Evolutionary conservation across 2,329 filamentous ascomycete species (phyloP).

Genomic region (Endoconidiophora laricicola): DNA sequence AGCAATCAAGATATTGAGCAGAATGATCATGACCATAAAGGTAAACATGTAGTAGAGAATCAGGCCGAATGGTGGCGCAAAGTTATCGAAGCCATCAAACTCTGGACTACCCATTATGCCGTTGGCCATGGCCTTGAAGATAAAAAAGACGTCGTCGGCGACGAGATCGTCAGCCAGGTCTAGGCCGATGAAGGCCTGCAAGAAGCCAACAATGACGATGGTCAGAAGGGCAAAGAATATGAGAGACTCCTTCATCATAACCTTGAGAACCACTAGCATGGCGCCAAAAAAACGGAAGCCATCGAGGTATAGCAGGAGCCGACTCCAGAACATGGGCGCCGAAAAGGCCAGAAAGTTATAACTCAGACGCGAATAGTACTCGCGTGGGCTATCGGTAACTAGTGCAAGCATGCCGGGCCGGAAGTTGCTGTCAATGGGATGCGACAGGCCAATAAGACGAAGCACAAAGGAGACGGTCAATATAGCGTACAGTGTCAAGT

Average conservation of each 20-base stretch:
- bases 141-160: slow-evolving; percentile 53
- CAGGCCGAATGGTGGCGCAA: slow-evolving; percentile 81
- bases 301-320: slow-evolving; percentile 82
- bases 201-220: slow-evolving; percentile 70
- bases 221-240: slow-evolving; percentile 90
- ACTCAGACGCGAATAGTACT: slow-evolving; percentile 58
- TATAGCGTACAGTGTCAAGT: slow-evolving; percentile 63
- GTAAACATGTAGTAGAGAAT: slow-evolving; percentile 97
- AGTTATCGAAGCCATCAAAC: slow-evolving; percentile 74
- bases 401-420: not conserved
- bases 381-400: slow-evolving; percentile 22
- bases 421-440: slow-evolving; percentile 27
- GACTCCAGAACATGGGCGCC: slow-evolving; percentile 93
- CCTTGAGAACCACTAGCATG: slow-evolving; percentile 92
- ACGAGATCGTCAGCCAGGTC: slow-evolving; percentile 63
- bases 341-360: slow-evolving; percentile 92
- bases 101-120: slow-evolving; percentile 85
- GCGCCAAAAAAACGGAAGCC: slow-evolving; percentile 90
- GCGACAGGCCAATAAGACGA: slow-evolving; percentile 59
- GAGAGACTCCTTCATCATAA: slow-evolving; percentile 84
- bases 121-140: slow-evolving; percentile 70
- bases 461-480: slow-evolving; percentile 63
- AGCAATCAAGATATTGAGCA: slow-evolving; percentile 92
- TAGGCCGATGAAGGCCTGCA: slow-evolving; percentile 87
- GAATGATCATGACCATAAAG: slow-evolving; percentile 83